Conservation (phyloP, 768 basidiomycete species). For the Lactarius pseudohatsudake region DNA sequence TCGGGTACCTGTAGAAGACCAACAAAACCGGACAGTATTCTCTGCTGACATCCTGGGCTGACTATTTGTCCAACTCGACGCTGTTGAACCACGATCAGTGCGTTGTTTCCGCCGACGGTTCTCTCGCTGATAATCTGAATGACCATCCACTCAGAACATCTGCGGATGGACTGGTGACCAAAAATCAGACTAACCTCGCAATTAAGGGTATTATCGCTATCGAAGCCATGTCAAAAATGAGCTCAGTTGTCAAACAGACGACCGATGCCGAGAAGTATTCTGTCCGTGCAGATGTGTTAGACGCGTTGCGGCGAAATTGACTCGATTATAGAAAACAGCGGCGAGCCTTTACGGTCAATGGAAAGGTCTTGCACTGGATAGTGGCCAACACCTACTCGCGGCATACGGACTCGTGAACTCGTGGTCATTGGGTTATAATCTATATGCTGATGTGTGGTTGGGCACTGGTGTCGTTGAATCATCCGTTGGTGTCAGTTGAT, state of each 20-base stretch:
- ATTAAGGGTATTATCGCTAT: slow-evolving; percentile 72
- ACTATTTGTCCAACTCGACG: slow-evolving; percentile 38
- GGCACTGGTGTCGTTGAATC: slow-evolving; percentile 49
- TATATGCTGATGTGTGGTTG: slow-evolving; percentile 60
- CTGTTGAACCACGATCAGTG: slow-evolving; percentile 53
- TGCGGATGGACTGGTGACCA: slow-evolving; percentile 26
- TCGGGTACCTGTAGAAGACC: background rate
- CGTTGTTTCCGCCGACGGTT: slow-evolving; percentile 49
- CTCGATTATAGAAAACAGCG: slow-evolving; percentile 6
- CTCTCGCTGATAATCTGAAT: slow-evolving; percentile 6
- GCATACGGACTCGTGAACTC: slow-evolving; percentile 31
- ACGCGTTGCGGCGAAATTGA: slow-evolving; percentile 2
- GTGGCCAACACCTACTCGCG: slow-evolving; percentile 11
- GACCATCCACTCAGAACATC: slow-evolving; percentile 16
- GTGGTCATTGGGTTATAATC: slow-evolving; percentile 63
- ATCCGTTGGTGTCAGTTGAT: slow-evolving; percentile 17
- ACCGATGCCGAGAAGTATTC: slow-evolving; percentile 31
- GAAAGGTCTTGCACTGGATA: slow-evolving; percentile 18
- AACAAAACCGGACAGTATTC: slow-evolving; percentile 27
- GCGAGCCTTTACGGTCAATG: slow-evolving; percentile 16
- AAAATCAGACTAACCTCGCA: slow-evolving; percentile 68
- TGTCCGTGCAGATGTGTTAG: slow-evolving; percentile 27
- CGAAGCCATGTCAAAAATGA: slow-evolving; percentile 60
- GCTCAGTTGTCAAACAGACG: slow-evolving; percentile 32
- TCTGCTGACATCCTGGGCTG: slow-evolving; percentile 36